phyloP scores from a whole-genome alignment of 179 eudicot species.

The Gypsophila paniculata region DNA sequence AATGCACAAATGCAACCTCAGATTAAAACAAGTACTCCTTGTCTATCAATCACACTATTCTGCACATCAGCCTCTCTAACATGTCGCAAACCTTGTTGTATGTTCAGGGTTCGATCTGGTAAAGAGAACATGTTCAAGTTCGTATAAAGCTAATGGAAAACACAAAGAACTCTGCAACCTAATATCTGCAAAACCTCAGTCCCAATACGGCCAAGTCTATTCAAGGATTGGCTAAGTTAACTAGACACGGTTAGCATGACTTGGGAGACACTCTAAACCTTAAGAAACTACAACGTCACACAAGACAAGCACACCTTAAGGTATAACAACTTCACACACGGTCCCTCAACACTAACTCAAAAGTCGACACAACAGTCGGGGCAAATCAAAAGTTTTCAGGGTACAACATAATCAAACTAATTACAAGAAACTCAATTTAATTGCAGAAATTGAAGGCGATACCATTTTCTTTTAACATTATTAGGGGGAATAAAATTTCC shows the following conservation, averaged over 20 bases:
- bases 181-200: too few species aligned
- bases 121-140: too few species aligned
- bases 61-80: not conserved
- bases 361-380: not conserved
- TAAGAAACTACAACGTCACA: not conserved
- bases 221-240: too few species aligned
- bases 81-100: too few species aligned
- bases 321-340: not conserved
- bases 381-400: not conserved
- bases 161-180: too few species aligned
- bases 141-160: too few species aligned
- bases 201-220: too few species aligned
- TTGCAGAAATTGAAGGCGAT: constrained; percentile 20
- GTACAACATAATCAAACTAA: not conserved
- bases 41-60: not conserved
- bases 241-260: too few species aligned
- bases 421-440: too few species aligned
- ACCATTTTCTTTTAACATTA: constrained; percentile 67
- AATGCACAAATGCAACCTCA: not conserved
- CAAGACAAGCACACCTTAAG: not conserved
- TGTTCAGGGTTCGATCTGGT: too few species aligned
- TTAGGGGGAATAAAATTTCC: constrained; percentile 51
- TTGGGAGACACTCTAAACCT: too few species aligned
- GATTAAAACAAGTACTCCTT: not conserved
- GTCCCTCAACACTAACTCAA: not conserved